phyloP scores from a whole-genome alignment of 2,329 filamentous ascomycete species.

The Thelonectria olida region DNA sequence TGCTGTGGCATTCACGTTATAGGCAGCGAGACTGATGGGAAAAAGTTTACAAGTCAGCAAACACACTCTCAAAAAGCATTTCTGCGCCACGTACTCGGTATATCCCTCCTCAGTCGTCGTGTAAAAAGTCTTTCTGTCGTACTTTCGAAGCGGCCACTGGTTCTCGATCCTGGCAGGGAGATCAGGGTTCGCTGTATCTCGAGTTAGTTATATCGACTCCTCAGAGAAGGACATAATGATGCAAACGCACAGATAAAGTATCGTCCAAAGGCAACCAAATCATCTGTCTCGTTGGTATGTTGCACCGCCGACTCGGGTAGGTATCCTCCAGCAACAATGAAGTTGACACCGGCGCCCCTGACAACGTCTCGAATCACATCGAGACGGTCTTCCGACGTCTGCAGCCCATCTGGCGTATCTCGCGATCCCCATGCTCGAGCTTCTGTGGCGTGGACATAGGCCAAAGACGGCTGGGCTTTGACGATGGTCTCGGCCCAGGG shows the following conservation, averaged over 20 bases:
- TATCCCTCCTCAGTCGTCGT: slow-evolving; percentile 30
- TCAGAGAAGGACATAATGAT: neutral
- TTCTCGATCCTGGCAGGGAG: slow-evolving; percentile 37
- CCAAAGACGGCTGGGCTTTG: slow-evolving; percentile 63
- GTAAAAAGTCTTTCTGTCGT: slow-evolving; percentile 34
- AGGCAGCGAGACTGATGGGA: slow-evolving; percentile 25
- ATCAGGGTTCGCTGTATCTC: slow-evolving; percentile 33
- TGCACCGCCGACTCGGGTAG: slow-evolving; percentile 38
- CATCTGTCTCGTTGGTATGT: slow-evolving; percentile 44
- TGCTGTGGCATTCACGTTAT: slow-evolving; percentile 18
- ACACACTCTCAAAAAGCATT: neutral
- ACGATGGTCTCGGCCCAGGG: slow-evolving; percentile 67
- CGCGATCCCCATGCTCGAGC: slow-evolving; percentile 57
- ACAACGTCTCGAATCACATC: slow-evolving; percentile 46
- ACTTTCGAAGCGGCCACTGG: slow-evolving; percentile 33
- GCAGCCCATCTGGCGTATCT: slow-evolving; percentile 41
- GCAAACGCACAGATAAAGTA: slow-evolving; percentile 40
- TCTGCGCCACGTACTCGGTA: slow-evolving; percentile 30
- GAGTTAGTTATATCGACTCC: slow-evolving; percentile 6
- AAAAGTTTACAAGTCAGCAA: slow-evolving; percentile 15
- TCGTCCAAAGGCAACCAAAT: slow-evolving; percentile 47
- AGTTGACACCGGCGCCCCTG: slow-evolving; percentile 32
- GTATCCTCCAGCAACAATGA: slow-evolving; percentile 49
- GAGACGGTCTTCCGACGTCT: slow-evolving; percentile 46
- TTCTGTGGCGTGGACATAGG: slow-evolving; percentile 71